Base-by-base conservation (phyloP, 2,329 filamentous ascomycete species). In the Cladosporium sp. region DNA sequence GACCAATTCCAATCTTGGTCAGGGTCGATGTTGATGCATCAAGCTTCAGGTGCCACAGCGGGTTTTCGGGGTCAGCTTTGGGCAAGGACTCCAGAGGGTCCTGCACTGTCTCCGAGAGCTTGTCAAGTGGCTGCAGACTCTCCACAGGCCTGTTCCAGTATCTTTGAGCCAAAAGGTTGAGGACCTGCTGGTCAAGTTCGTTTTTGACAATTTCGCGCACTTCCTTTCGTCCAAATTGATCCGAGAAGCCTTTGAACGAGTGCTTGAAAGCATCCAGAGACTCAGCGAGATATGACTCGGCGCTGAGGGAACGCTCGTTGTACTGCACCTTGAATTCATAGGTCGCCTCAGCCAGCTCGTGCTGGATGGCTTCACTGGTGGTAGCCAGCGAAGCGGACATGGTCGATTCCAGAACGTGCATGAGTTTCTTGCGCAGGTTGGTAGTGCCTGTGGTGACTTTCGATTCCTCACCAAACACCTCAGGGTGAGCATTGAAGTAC, bases 291-390 rank as follows among this genome's bases (percentile, higher is more conserved):
- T 99, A 99, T 3, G 93, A 96, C 71, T 99, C 94, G 1, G 94
- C 94, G 51, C 91, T 96, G 35, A 99, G 79, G 1, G 93, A 91
- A 6, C 94, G 86, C 71, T 99, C 94, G 68, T 99, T 99, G 76
- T 99, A 99, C 73, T 99, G 95, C 4, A 99, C 94, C 73, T 99
- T 99, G 80, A 96, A 99, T 74, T 99, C 93, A 70, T 99, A 99
- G 0, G 90, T 93, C 3, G 94, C 92, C 74, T 99, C 94, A 68
- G 97, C 93, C 0, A 99, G 83, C 72, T 99, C 94, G 71, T 96
- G 91, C 61, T 88, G 88, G 64, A 99, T 97, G 9, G 91, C 91
- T 69, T 97, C 91, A 65, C 89, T 90, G 3, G 94, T 99, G 56
- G 85, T 86, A 65, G 94, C 89, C 56, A 99, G 80, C 67, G 90